Percentiles rank a stretch among this genome's conserved stretches.
These are phyloP conservation scores for Metschnikowia continentalis DNA, from an alignment of 805 yeast genomes.

Conservation along the genomic window DNA sequence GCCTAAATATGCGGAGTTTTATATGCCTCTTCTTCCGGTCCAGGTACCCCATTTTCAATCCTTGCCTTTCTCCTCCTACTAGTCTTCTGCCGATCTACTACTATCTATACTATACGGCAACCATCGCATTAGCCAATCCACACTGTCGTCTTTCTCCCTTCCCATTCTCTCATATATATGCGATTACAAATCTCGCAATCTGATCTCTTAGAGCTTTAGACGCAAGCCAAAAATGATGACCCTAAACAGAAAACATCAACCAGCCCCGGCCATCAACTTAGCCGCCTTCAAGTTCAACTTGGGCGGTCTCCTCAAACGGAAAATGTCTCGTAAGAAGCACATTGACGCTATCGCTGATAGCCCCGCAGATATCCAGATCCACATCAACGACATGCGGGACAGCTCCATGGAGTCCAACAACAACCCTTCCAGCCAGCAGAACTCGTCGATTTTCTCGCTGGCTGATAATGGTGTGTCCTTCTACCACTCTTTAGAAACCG, in stretches of 20 bases:
- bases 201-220: neutral
- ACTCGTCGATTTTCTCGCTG: slow-evolving; percentile 5
- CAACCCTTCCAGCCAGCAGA: neutral
- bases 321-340: slow-evolving; percentile 16
- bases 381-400: neutral
- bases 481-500: neutral
- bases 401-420: slow-evolving; percentile 2
- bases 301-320: slow-evolving; percentile 18
- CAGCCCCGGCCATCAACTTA: slow-evolving; percentile 6
- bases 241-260: slow-evolving; percentile 14
- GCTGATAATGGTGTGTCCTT: neutral
- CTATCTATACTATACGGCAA: too few relatives aligned
- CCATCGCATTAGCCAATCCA: neutral
- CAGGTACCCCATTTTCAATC: neutral
- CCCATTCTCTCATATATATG: neutral
- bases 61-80: neutral
- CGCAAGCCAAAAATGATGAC: slow-evolving; percentile 12
- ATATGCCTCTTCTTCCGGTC: neutral
- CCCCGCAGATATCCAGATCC: slow-evolving; percentile 6
- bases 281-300: slow-evolving; percentile 12
- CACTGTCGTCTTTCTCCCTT: neutral
- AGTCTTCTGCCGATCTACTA: neutral
- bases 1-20: slow-evolving; percentile 4
- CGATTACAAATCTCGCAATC: neutral
- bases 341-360: slow-evolving; percentile 12